Base-by-base conservation (phyloP, 129 eudicot genomes). In the Flaveria linearis region DNA sequence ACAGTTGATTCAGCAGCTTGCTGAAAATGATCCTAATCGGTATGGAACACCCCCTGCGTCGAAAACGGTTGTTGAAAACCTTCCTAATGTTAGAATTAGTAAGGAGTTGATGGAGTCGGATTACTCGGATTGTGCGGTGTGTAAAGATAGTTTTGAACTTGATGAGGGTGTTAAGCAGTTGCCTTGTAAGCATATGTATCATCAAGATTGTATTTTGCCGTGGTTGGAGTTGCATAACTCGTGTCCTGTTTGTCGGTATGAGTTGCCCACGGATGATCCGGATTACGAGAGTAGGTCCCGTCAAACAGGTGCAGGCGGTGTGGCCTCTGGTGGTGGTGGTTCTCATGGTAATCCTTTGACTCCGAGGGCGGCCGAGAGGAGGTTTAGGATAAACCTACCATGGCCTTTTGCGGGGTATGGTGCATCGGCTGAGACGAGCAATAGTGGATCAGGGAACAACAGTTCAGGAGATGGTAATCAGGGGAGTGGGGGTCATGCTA, bases 21-120 rank as follows among this genome's bases (percentile, higher is more conserved):
- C 98, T 3, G 98, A 93, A 80, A 93, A 93, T 23, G 98, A 90
- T 87, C 98, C 97, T 0, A 90, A 93, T 66, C 73, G 98, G 3
- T 84, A 87, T 20, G 98, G 98, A 0, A 85, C 98, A 0, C 98
- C 98, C 0, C 98, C 98, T 12, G 98, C 98, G 0, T 75, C 97
- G 0, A 93, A 90, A 70, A 69, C 87, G 0, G 97, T 86, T 0
- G 77, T 93, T 2, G 81, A 88, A 65, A 91, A 83, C 25, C 85
- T 94, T 22, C 96, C 98, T 0, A 78, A 22, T 52, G 67, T 94
- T 7, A 83, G 75, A 57, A 83, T 94, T 9, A 83, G 69, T 0
- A 69, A 87, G n/a, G 89, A 87, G 30, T 68, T 93, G 85, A n/a
- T 88, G 74, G 89, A 53, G 0, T 80, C 88, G 0, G 96, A 92